Evolutionary conservation across 345 rosid genomes (phyloP), one percentile per base, ranked within the genome.

Genomic region (Kernera saxatilis): DNA sequence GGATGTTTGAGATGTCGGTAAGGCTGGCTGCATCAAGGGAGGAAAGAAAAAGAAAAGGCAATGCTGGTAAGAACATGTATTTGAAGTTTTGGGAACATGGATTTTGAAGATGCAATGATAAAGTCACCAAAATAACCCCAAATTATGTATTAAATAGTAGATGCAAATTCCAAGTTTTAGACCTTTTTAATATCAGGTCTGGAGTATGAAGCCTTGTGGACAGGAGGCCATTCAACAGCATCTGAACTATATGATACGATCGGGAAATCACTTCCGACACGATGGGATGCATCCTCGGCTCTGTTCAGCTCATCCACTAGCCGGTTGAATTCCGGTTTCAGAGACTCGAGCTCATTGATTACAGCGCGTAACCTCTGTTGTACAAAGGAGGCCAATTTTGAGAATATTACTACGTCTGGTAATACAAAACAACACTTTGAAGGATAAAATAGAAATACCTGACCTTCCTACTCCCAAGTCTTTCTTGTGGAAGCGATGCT

Each of bases 271-370:
- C 77, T 77, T 59, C 78, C 82, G 67, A 18, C 59, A 33, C 55
- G 49, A 78, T 64, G 70, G 3, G 65, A 49, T 49, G 78, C 81
- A 8, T 78, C 67, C 37, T 64, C 58, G 2, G 61, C 76, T 69
- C 56, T 80, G 70, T 89, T 83, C 40, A 84, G 76, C 72, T 89
- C 82, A 45, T 87, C 78, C 40, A 87, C 79, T 63, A 40, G 76
- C 62, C 67, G 82, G 14, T 79, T 69, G 23, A 88, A 88, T 74
- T 90, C 89, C 2, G 96, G 98, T 74, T 95, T 85, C 74, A 88
- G 76, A 62, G 80, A 71, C 78, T 95, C 98, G 18, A 95, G 92
- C 84, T 95, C 96, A 76, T 82, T 84, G 5, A 90, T 48, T 3
- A 92, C 93, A 70, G 84, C 69, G 29, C 80, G 72, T 73, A 88